Conservation (phyloP, 371 early-diverging fungal species). For the Actinomucor elegans region DNA sequence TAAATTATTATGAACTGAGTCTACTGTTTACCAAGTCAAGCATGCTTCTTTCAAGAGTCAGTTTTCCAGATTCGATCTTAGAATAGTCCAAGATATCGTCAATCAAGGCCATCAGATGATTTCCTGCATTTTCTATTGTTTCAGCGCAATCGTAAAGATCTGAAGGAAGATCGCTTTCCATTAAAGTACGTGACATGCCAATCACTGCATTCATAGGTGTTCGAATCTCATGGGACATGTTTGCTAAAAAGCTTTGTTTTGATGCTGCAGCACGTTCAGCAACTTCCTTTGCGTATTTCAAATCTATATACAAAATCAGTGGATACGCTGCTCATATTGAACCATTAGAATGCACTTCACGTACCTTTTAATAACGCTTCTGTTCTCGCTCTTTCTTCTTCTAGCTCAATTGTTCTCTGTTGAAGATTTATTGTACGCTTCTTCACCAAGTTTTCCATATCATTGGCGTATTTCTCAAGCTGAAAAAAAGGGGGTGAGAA, state of each 20-base stretch:
- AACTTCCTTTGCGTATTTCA: slow-evolving; percentile 51
- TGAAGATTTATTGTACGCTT: slow-evolving; percentile 51
- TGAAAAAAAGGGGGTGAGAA: too few species aligned
- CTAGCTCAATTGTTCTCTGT: slow-evolving; percentile 48
- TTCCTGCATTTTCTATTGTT: slow-evolving; percentile 24
- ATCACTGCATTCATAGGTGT: slow-evolving; percentile 61
- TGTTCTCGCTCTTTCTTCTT: slow-evolving; percentile 49
- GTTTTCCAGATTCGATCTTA: slow-evolving; percentile 51
- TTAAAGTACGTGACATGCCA: slow-evolving; percentile 56
- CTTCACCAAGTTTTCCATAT: slow-evolving; percentile 52
- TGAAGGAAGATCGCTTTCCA: slow-evolving; percentile 50
- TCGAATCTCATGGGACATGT: slow-evolving; percentile 60
- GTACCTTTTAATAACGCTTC: slow-evolving; percentile 34
- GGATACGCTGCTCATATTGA: too few species aligned
- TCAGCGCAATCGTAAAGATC: slow-evolving; percentile 55
- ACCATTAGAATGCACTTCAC: too few species aligned
- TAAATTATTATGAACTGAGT: too few species aligned
- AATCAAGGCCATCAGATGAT: slow-evolving; percentile 18
- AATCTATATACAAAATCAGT: slow-evolving; percentile 31
- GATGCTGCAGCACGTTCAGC: slow-evolving; percentile 56
- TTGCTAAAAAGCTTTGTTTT: slow-evolving; percentile 57
- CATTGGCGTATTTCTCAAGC: slow-evolving; percentile 54
- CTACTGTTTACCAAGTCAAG: slow-evolving; percentile 5
- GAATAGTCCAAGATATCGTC: slow-evolving; percentile 53
- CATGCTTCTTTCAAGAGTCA: slow-evolving; percentile 30